Evolutionary conservation across 2,329 filamentous ascomycete species (phyloP), one percentile per base, ranked within the genome.

Genomic region (Acrocalymma vagum): DNA sequence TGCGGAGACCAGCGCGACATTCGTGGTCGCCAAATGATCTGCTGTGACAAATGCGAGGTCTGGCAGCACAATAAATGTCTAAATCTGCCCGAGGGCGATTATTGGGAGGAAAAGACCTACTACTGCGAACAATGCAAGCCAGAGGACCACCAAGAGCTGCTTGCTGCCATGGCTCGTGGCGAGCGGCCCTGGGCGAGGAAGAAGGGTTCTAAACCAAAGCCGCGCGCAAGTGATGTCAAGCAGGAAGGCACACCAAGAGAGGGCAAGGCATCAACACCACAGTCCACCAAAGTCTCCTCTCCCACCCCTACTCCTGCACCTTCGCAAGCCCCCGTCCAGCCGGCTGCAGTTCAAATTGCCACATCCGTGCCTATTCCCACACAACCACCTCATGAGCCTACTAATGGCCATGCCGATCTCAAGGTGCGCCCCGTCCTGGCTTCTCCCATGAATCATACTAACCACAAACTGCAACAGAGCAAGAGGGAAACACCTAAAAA

Each of bases 41-140:
- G 88, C 47, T 99, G 94, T 75, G 94, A 99, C 70, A 83, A 82
- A 30, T 99, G 94, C 71, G 84, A 84, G 32, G 93, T 87, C 27
- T 99, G 94, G 94, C 94, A 99, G 72, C 94, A 99, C 72, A 96
- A 96, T 63, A 86, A 95, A 51, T 99, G 94, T 67, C 90, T 99
- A 78, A 90, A 90, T 37, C 83, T 96, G 60, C 84, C 86, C 30
- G 90, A 88, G 57, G 83, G 86, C 21, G 52, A 60, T 88, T 46
- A 80, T 88, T 70, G 67, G 65, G 58, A 65, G 17, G 48, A 54
- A 38, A 62, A 54, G 43, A 56, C 55, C 15, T 99, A 99, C 74
- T 95, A 87, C 72, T 99, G 94, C 72, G 94, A 99, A 71, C 77
- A 86, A 71, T 97, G 94, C 75, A 81, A 82, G 36, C 94, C 94